Conservation (phyloP, 371 early-diverging fungal species). For the Rhizopus arrhizus region DNA sequence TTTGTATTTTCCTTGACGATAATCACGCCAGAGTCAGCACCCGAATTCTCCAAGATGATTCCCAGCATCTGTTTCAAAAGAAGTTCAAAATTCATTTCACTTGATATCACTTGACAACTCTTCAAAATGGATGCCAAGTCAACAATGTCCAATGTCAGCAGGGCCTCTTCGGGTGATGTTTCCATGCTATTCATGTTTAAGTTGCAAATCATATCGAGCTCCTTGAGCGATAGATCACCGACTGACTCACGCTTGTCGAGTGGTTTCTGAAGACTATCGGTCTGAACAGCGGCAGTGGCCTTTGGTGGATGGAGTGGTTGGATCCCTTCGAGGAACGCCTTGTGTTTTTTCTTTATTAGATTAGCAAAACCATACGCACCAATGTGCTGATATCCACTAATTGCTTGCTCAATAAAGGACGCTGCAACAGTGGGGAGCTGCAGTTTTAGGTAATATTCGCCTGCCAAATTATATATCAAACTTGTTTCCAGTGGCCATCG, state of each 20-base stretch:
- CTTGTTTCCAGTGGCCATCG: conserved; percentile 39
- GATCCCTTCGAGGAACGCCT: conserved; percentile 3
- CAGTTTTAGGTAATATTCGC: conserved; percentile 38
- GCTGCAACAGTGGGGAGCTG: conserved; percentile 32
- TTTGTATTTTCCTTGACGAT: conserved; percentile 48
- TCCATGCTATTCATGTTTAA: conserved; percentile 11
- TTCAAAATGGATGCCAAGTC: conserved; percentile 54
- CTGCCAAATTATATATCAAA: conserved; percentile 44
- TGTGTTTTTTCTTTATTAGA: conserved; percentile 25
- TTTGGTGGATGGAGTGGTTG: conserved; percentile 4
- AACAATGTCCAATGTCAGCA: conserved; percentile 49
- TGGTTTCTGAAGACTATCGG: conserved; percentile 23
- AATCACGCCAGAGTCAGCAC: conserved; percentile 52
- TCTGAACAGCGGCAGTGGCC: conserved; percentile 38
- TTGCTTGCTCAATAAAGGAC: conserved; percentile 39
- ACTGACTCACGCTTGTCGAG: conserved; percentile 18
- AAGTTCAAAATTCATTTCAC: conserved; percentile 58
- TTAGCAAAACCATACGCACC: conserved; percentile 43
- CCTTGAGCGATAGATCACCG: conserved; percentile 10
- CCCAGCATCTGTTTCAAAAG: conserved; percentile 54
- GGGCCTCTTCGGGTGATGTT: conserved; percentile 41
- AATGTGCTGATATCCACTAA: conserved; percentile 32
- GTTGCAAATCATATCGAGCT: not conserved
- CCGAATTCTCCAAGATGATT: conserved; percentile 52
- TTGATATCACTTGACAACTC: conserved; percentile 55